Base-by-base conservation (phyloP, 345 rosid genomes). In the Carallia brachiata region DNA sequence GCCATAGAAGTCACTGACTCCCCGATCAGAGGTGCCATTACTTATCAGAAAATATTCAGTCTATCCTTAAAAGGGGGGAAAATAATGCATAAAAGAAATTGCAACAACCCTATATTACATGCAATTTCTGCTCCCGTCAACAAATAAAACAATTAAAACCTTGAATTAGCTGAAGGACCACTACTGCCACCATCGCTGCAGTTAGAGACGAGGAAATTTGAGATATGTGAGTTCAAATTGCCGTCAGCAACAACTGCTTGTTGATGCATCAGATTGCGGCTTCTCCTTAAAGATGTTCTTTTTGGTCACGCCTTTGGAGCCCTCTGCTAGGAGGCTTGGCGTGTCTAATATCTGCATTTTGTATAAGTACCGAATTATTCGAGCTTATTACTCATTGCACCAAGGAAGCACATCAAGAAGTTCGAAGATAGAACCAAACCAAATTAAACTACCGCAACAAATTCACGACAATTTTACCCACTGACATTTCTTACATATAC, bases 201-300 rank as follows among this genome's bases (percentile, higher is more conserved):
- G 75, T 66, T 37, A 47, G 27, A 55, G 47, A 58, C 32, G 62
- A 6, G 39, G 70, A 50, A 53, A 63, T 52, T 23, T 19, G 17
- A 4, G 69, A 48, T 23, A 36, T 13, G n/a, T 36, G 53, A 44
- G 15, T 28, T 31, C 16, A 30, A 63, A 73, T 69, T 75, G 74
- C 65, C 77, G 78, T 19, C 87, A 82, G 80, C 96, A 93, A 67
- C 98, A 90, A 69, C 84, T 61, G 64, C 90, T 71, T 34, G 82
- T 63, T 9, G 88, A 62, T 0, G 83, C 86, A 57, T 74, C 80
- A n/a, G 79, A 44, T 66, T 83, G 82, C 0, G 93, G 92, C 70
- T 85, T 85, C 79, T 90, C 84, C 77, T 84, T 87, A 76, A 93
- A 90, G 66, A 93, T 93, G 85, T 90, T 90, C 83, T 84, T 93